Conservation (phyloP, 495 filamentous ascomycete genomes). For the Aspergillus coremiiformis region DNA sequence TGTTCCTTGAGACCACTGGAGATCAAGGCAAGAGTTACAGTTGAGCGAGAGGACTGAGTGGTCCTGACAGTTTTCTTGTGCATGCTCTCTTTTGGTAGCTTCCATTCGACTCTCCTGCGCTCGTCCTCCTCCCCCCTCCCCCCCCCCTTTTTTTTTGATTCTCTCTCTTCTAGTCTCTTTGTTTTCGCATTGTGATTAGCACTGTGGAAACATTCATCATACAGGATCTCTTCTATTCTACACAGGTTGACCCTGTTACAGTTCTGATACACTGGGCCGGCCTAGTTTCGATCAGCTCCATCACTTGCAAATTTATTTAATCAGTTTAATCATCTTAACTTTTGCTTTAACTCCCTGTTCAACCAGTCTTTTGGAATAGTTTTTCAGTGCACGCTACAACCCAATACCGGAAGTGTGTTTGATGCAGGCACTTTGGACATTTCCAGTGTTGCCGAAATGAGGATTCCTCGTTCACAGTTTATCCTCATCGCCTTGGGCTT, state of each 20-base stretch:
- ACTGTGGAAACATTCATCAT: not conserved
- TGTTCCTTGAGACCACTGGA: not conserved
- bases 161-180: not conserved
- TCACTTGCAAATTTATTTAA: not conserved
- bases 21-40: not conserved
- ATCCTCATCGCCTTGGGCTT: slow-evolving; percentile 26
- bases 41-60: not conserved
- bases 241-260: slow-evolving; percentile 24
- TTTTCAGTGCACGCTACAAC: not conserved
- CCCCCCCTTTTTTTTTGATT: not conserved
- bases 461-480: slow-evolving; percentile 1
- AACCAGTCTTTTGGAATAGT: not conserved
- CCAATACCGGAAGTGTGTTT: not conserved
- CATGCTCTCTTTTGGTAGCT: slow-evolving; percentile 2
- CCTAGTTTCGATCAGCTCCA: not conserved
- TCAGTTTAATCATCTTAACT: not conserved
- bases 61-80: not conserved
- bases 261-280: not conserved
- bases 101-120: not conserved
- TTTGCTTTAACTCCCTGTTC: not conserved
- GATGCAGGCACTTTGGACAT: slow-evolving; percentile 1
- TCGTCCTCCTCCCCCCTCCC: not conserved
- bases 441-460: slow-evolving; percentile 31
- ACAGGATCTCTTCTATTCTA: slow-evolving; percentile 5
- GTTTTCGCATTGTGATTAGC: not conserved